A percentile compares a stretch with the other conserved stretches of the same genome.
Conservation (phyloP, 257 asterid species). For the Solanum bulbocastanum region DNA sequence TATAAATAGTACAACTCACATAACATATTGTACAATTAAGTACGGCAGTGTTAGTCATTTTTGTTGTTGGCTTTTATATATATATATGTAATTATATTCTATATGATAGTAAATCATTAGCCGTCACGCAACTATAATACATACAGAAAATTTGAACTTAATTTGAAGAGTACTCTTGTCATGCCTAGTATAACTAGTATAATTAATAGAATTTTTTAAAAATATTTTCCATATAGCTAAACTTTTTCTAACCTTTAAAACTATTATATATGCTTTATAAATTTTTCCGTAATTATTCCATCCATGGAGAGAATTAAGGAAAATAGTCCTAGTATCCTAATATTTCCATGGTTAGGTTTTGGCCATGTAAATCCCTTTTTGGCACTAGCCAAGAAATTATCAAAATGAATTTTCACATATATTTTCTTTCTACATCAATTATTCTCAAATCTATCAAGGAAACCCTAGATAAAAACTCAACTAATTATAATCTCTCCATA, state of each 20-base stretch:
- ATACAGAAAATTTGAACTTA: no score
- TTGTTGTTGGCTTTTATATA: no score
- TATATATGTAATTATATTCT: no score
- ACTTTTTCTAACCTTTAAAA: neutral
- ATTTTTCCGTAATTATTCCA: neutral
- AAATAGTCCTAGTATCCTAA: neutral
- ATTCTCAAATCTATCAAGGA: slow-evolving; percentile 30
- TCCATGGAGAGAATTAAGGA: neutral
- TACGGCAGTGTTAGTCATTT: no score
- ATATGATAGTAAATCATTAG: no score
- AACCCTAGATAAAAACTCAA: slow-evolving; percentile 4
- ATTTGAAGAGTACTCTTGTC: no score
- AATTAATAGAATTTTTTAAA: no score
- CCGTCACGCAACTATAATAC: no score
- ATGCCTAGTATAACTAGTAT: no score
- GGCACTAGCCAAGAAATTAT: slow-evolving; percentile 35
- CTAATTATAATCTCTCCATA: neutral
- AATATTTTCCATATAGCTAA: neutral
- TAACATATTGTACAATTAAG: no score
- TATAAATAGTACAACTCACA: no score
- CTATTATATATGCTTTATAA: neutral
- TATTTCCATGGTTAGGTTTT: slow-evolving; percentile 50
- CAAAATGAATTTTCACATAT: slow-evolving; percentile 8
- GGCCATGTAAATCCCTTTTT: slow-evolving; percentile 47
- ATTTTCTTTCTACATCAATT: slow-evolving; percentile 28